Evolutionary conservation across 1,284 basidiomycete species (phyloP), one percentile per base, ranked within the genome.

Genomic region (Rhodotorula mucilaginosa): DNA sequence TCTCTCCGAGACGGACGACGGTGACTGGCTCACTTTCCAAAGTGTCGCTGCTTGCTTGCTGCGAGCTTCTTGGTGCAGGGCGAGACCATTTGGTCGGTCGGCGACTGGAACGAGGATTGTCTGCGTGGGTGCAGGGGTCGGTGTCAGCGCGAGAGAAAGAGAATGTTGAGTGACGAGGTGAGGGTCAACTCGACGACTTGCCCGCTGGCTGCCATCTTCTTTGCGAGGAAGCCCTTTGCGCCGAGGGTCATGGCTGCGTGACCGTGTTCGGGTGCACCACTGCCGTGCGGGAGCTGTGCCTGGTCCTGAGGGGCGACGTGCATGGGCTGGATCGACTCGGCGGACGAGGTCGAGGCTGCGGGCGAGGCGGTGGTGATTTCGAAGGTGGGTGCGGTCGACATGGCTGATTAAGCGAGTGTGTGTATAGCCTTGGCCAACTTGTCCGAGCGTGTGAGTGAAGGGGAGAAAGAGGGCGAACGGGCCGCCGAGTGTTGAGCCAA

Each of bases 41-140:
- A 97, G 78, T 92, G 91, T 82, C 93, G 93, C 86, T 94, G 93
- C 86, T 89, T 94, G 5, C 90, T 89, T 29, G 90, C 89, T 65
- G 85, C 89, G 67, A 97, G 86, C 82, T 96, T 97, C 82, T 92
- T 89, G 8, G 92, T 90, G 80, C 88, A 88, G 2, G 94, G 94
- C 6, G 93, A 95, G 85, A 96, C 88, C 81, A 97, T 85, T 79
- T 90, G 91, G 81, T 97, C 94, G 15, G 94, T 96, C 10, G 94
- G 94, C 21, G 93, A 96, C 76, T 74, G 76, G 75, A 79, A 79
- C n/a, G 72, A 56, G n/a, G 54, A 73, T 57, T 70, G 69, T 48
- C 72, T 74, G 67, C 2, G 21, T 23, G 21, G 29, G 48, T 15
- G 10, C 39, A 31, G 16, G 34, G 15, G 52, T 8, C 34, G 21